Conservation (phyloP, 257 asterid genomes). For the Asclepias syriaca region DNA sequence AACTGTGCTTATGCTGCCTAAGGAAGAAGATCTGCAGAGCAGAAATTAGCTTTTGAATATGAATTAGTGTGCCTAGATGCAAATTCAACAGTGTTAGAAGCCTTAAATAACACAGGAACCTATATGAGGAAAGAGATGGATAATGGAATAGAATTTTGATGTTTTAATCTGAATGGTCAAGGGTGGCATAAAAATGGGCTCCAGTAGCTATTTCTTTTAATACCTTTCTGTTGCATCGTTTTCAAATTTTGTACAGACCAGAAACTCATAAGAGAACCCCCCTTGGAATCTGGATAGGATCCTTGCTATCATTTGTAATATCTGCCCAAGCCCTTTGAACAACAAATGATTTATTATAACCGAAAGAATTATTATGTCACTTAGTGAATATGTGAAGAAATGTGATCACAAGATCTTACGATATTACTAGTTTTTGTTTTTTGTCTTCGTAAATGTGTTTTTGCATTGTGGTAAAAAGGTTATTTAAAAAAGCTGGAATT, state of each 20-base stretch:
- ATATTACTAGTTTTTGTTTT: not conserved
- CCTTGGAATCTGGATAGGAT: not conserved
- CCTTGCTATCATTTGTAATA: not conserved
- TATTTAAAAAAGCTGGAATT: not conserved
- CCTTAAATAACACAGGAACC: not conserved
- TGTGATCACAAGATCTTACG: not conserved
- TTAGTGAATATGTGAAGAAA: not conserved
- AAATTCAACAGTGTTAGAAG: not conserved
- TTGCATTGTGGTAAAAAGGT: not conserved
- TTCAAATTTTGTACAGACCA: not conserved
- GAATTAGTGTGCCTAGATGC: not conserved
- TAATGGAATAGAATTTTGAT: not conserved
- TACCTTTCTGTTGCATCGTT: not conserved
- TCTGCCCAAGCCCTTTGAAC: not conserved
- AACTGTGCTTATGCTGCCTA: not conserved
- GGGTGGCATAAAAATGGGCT: not conserved
- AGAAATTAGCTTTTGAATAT: not conserved
- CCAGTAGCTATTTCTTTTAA: not conserved
- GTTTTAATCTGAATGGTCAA: not conserved
- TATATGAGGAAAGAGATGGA: not conserved
- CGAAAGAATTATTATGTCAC: not conserved
- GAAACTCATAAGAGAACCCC: too few species aligned
- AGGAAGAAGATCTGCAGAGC: not conserved
- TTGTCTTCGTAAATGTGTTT: not conserved
- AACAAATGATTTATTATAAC: not conserved